A percentile compares a stretch with the other conserved stretches of the same genome.
These are phyloP conservation scores for Oryza nivara DNA, from an alignment of 176 grass and related monocot genomes.

Conservation along the genomic window DNA sequence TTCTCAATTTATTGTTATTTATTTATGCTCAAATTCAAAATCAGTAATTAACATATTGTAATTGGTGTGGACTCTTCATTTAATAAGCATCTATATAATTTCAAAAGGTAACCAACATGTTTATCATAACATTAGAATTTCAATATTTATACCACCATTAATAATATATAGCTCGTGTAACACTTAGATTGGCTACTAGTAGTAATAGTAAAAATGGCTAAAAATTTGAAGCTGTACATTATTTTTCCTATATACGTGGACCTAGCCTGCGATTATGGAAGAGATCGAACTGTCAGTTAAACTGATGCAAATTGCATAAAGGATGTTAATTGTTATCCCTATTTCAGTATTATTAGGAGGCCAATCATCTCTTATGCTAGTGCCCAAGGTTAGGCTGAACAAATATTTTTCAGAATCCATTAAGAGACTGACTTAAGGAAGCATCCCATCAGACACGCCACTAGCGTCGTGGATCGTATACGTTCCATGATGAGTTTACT, in stretches of 20 bases:
- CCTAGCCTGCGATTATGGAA: neutral
- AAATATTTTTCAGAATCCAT: neutral
- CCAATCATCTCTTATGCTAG: neutral
- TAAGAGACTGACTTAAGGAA: neutral
- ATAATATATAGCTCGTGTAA: no score
- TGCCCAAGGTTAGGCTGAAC: neutral
- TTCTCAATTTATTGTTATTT: no score
- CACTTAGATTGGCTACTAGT: no score
- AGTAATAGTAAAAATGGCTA: neutral
- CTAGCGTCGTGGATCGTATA: neutral
- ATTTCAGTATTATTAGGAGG: neutral
- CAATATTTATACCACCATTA: no score
- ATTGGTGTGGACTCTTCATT: no score
- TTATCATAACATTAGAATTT: no score
- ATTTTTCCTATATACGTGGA: neutral
- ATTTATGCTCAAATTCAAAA: no score
- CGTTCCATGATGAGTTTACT: neutral
- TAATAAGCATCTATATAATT: no score
- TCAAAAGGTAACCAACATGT: no score
- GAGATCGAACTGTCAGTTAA: neutral
- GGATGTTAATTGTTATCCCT: neutral
- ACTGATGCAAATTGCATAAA: neutral
- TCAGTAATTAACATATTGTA: no score
- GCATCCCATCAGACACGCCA: neutral
- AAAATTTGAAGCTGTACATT: neutral